A percentile compares a stretch with the other conserved stretches of the same genome.
These are phyloP conservation scores for Physcomitrellopsis africana DNA, from an alignment of 225 moss, liverwort and hornwort genomes.

Conservation along the genomic window DNA sequence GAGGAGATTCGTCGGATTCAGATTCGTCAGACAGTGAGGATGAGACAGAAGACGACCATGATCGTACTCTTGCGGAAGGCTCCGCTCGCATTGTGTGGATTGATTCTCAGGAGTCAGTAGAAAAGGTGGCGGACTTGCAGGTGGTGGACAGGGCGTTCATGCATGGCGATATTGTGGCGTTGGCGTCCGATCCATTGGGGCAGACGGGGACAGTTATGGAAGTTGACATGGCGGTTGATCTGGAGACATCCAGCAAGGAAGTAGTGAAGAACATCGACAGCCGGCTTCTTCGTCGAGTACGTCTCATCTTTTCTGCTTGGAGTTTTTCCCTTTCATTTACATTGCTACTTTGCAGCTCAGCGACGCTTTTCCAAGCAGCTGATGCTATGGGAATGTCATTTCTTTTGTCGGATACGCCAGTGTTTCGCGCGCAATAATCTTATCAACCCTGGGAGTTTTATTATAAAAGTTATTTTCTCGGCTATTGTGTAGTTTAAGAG, in stretches of 20 bases:
- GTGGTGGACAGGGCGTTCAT: slow-evolving; percentile 90
- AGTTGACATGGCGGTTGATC: slow-evolving; percentile 88
- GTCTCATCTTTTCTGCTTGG: background rate
- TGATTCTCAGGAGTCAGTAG: slow-evolving; percentile 69
- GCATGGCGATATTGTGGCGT: slow-evolving; percentile 90
- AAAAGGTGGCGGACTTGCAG: slow-evolving; percentile 70
- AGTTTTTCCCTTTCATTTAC: slow-evolving; percentile 15
- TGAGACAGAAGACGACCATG: slow-evolving; percentile 53
- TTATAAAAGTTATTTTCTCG: background rate
- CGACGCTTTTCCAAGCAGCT: slow-evolving; percentile 12
- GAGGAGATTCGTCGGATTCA: slow-evolving; percentile 71
- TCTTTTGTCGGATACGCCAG: background rate
- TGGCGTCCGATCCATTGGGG: slow-evolving; percentile 71
- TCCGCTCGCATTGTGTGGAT: slow-evolving; percentile 89
- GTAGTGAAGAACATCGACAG: slow-evolving; percentile 79
- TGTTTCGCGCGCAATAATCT: background rate
- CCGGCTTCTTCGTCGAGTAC: slow-evolving; percentile 68
- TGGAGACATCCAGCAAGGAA: slow-evolving; percentile 71
- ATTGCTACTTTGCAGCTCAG: slow-evolving; percentile 15
- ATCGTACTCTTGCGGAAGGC: slow-evolving; percentile 61
- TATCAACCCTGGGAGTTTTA: slow-evolving; percentile 3
- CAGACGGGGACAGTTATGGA: slow-evolving; percentile 91
- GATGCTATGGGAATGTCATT: slow-evolving; percentile 11
- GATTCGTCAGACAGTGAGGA: slow-evolving; percentile 74
- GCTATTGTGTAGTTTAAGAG: background rate